These are phyloP conservation scores for Spongispora temasekensis DNA, from an alignment of 1,284 basidiomycete genomes.

Conservation along the genomic window DNA sequence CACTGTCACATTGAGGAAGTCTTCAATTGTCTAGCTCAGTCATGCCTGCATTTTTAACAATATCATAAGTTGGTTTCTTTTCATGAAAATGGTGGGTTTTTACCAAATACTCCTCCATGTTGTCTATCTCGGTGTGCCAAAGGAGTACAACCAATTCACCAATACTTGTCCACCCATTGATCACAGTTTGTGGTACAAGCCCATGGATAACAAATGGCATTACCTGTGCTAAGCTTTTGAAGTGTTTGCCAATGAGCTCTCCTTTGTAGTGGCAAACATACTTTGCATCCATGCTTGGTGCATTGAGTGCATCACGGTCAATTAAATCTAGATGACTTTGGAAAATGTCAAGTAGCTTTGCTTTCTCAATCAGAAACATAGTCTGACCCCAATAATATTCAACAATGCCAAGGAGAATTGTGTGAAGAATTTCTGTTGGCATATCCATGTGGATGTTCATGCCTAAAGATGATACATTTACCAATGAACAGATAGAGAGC, in stretches of 20 bases:
- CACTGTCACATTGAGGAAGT: neutral
- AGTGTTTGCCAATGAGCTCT: constrained; percentile 35
- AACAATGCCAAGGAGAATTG: constrained; percentile 33
- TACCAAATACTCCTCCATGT: constrained; percentile 24
- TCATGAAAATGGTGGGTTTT: neutral
- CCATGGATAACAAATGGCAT: constrained; percentile 28
- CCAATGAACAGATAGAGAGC: neutral
- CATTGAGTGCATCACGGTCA: neutral
- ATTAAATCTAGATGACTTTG: constrained; percentile 4
- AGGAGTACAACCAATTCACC: constrained; percentile 26
- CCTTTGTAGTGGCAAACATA: constrained; percentile 15
- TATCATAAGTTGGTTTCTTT: neutral
- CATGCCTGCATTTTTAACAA: neutral
- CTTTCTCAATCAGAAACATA: constrained; percentile 23
- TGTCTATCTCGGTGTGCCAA: constrained; percentile 31
- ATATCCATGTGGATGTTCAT: constrained; percentile 23
- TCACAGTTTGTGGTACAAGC: constrained; percentile 18
- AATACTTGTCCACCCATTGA: constrained; percentile 22
- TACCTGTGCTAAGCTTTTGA: constrained; percentile 32
- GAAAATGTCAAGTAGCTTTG: constrained; percentile 18
- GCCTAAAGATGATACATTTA: neutral
- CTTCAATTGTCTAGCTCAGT: neutral
- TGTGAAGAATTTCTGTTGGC: constrained; percentile 35
- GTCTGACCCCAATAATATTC: constrained; percentile 38
- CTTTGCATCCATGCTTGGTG: neutral